Percentiles rank a stretch among this genome's conserved stretches.
Evolutionary conservation across 2,329 filamentous ascomycete species (phyloP).

Genomic region (Trichoderma sp.): DNA sequence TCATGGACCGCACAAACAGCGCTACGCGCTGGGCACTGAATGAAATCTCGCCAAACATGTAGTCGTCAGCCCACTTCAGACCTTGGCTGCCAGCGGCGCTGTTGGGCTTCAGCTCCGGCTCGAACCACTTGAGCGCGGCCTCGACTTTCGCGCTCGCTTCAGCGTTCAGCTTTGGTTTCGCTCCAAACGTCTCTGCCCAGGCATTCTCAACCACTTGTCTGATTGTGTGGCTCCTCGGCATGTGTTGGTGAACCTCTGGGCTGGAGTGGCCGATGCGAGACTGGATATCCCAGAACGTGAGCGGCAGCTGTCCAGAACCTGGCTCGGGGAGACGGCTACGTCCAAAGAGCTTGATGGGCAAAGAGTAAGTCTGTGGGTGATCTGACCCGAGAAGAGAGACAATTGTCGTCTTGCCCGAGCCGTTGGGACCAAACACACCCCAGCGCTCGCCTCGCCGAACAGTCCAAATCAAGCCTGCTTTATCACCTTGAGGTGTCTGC

Average conservation of each 20-base stretch:
- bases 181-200: constrained; percentile 84
- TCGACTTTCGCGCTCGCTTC: constrained; percentile 61
- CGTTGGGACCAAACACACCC: constrained; percentile 92
- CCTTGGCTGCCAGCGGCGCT: constrained; percentile 30
- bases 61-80: constrained; percentile 63
- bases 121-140: constrained; percentile 73
- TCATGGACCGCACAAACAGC: constrained; percentile 76
- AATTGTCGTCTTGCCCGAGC: constrained; percentile 92
- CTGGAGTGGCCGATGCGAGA: constrained; percentile 87
- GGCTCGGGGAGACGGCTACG: constrained; percentile 73
- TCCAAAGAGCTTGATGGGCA: constrained; percentile 84
- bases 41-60: constrained; percentile 69
- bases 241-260: constrained; percentile 90
- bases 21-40: constrained; percentile 83
- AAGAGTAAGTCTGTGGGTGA: constrained; percentile 89
- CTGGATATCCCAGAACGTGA: constrained; percentile 93
- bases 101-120: constrained; percentile 67
- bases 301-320: constrained; percentile 62
- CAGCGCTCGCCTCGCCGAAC: constrained; percentile 81
- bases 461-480: constrained; percentile 74
- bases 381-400: constrained; percentile 92
- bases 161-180: constrained; percentile 62
- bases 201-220: constrained; percentile 77
- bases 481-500: constrained; percentile 46
- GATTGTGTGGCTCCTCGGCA: constrained; percentile 73